Evolutionary conservation across 2,329 filamentous ascomycete species (phyloP).

Genomic region (Fusarium sp.): DNA sequence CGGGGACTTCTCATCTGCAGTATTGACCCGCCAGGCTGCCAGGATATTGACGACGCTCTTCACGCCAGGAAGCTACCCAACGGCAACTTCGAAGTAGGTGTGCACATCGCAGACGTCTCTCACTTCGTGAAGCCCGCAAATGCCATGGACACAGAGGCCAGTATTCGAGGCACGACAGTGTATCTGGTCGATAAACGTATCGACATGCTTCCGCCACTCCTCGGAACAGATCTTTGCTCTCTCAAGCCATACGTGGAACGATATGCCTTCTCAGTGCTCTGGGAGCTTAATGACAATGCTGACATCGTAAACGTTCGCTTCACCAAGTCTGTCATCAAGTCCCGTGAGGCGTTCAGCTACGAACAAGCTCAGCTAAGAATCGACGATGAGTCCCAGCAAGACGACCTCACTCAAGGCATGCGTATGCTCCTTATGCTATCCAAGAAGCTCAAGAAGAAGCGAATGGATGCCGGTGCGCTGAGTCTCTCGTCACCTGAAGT

Average conservation of each 20-base stretch:
- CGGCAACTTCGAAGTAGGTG: slow-evolving; percentile 95
- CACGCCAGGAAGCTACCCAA: slow-evolving; percentile 90
- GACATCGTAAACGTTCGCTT: slow-evolving; percentile 90
- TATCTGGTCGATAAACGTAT: slow-evolving; percentile 99
- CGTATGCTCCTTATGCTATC: slow-evolving; percentile 88
- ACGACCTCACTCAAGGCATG: slow-evolving; percentile 93
- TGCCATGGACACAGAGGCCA: slow-evolving; percentile 96
- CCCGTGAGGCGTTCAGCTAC: slow-evolving; percentile 97
- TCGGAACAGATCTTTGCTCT: slow-evolving; percentile 96
- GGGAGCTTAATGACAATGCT: slow-evolving; percentile 90
- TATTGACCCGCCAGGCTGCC: slow-evolving; percentile 95
- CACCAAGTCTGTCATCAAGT: slow-evolving; percentile 98
- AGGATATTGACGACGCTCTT: slow-evolving; percentile 98
- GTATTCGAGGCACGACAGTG: slow-evolving; percentile 93
- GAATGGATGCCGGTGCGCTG: slow-evolving; percentile 94
- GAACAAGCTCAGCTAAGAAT: slow-evolving; percentile 96
- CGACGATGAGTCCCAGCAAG: slow-evolving; percentile 88
- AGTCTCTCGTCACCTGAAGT: slow-evolving; percentile 99
- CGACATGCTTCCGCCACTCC: slow-evolving; percentile 97
- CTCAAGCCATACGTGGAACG: slow-evolving; percentile 98
- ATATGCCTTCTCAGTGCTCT: slow-evolving; percentile 86
- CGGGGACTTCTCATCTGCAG: slow-evolving; percentile 93
- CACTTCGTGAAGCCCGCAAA: slow-evolving; percentile 98
- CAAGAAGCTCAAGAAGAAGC: slow-evolving; percentile 93
- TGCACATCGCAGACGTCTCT: slow-evolving; percentile 99